Evolutionary conservation across 1,284 basidiomycete species (phyloP).

Genomic region (Cutaneotrichosporon mucoides): DNA sequence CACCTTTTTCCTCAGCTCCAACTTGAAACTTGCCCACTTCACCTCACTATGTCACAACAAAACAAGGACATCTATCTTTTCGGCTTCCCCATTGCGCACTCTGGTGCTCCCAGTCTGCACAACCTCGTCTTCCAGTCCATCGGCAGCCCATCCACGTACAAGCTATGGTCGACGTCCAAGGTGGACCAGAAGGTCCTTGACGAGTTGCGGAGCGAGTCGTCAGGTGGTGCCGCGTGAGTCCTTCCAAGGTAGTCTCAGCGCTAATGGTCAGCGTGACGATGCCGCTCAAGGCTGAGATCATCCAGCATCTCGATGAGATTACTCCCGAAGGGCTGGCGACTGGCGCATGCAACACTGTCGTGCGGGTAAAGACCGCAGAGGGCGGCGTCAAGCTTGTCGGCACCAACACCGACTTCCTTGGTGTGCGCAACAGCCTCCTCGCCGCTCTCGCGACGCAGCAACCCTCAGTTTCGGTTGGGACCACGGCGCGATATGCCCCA

Average conservation of each 20-base stretch:
- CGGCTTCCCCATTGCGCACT: constrained; percentile 77
- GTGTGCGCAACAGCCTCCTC: constrained; percentile 39
- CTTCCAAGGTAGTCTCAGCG: too few species aligned
- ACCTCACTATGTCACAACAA: not conserved
- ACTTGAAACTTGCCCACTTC: not conserved
- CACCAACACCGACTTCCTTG: constrained; percentile 85
- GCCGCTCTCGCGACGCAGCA: not conserved
- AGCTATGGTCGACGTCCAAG: constrained; percentile 46
- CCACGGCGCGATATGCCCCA: constrained; percentile 43
- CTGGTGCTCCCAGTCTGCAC: constrained; percentile 83
- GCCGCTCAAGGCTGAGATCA: constrained; percentile 77
- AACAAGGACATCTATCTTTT: constrained; percentile 69
- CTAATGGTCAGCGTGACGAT: constrained; percentile 37
- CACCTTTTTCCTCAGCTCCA: not conserved
- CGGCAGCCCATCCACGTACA: constrained; percentile 5
- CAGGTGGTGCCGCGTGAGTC: constrained; percentile 60
- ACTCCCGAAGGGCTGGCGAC: constrained; percentile 70
- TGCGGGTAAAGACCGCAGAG: constrained; percentile 51
- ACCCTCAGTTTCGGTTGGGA: not conserved
- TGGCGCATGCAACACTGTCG: constrained; percentile 83
- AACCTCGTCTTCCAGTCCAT: constrained; percentile 65
- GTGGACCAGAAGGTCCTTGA: constrained; percentile 6
- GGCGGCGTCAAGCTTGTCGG: constrained; percentile 60
- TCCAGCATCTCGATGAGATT: constrained; percentile 67
- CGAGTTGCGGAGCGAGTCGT: constrained; percentile 50